Conservation (phyloP, 192 early-diverging fungal genomes). For the Bifiguratus adelaidae region DNA sequence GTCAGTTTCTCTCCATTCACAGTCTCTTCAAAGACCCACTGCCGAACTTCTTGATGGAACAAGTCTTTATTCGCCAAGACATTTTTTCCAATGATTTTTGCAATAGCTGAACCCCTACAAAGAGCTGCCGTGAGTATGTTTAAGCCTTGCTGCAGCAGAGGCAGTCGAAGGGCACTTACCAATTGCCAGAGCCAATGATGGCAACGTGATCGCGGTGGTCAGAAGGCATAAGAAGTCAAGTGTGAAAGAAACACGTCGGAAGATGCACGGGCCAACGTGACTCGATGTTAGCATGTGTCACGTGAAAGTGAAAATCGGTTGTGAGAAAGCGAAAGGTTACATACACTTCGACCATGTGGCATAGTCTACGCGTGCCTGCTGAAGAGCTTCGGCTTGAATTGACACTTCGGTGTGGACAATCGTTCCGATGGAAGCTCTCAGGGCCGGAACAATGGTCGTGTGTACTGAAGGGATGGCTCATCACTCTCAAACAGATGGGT, state of each 20-base stretch:
- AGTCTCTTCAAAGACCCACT: slow-evolving; percentile 95
- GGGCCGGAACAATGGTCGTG: slow-evolving; percentile 49
- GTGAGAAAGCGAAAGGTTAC: too few relatives aligned
- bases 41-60: slow-evolving; percentile 72
- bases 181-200: slow-evolving; percentile 92
- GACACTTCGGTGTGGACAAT: slow-evolving; percentile 82
- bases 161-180: slow-evolving; percentile 36
- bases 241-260: too few relatives aligned
- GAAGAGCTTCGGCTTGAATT: slow-evolving; percentile 65
- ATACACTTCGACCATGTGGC: slow-evolving; percentile 20
- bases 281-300: too few relatives aligned
- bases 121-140: background rate
- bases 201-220: slow-evolving; percentile 87
- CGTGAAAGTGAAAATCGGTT: too few relatives aligned
- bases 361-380: slow-evolving; percentile 34
- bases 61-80: slow-evolving; percentile 38
- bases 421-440: slow-evolving; percentile 79
- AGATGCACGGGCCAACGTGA: too few relatives aligned
- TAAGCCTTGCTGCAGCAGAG: background rate
- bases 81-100: slow-evolving; percentile 85
- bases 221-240: too few relatives aligned
- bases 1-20: slow-evolving; percentile 76
- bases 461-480: slow-evolving; percentile 39
- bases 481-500: slow-evolving; percentile 56
- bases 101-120: slow-evolving; percentile 80